Evolutionary conservation across 2,329 filamentous ascomycete genomes (phyloP).

Genomic region (Curvularia verruculosa): DNA sequence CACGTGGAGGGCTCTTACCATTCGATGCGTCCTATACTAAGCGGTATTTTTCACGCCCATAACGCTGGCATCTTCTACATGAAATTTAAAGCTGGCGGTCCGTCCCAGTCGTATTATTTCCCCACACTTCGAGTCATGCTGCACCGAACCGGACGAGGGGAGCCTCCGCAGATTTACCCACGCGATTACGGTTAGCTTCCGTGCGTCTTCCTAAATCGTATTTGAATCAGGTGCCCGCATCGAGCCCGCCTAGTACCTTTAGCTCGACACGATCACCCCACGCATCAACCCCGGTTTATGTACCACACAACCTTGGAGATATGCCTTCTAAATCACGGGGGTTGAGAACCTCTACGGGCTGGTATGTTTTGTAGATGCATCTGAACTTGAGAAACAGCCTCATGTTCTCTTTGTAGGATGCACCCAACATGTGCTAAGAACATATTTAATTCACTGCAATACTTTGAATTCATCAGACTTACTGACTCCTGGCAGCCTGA

Average conservation of each 20-base stretch:
- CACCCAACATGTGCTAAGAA: neutral
- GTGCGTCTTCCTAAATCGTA: slow-evolving; percentile 4
- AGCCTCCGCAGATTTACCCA: slow-evolving; percentile 5
- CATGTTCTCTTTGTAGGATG: neutral
- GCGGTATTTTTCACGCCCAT: neutral
- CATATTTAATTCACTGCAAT: neutral
- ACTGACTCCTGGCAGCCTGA: slow-evolving; percentile 40
- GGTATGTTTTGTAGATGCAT: slow-evolving; percentile 34
- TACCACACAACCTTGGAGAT: neutral
- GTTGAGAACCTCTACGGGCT: slow-evolving; percentile 53
- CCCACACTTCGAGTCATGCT: slow-evolving; percentile 7
- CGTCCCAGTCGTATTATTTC: neutral
- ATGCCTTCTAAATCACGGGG: slow-evolving; percentile 53
- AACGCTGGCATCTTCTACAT: slow-evolving; percentile 3
- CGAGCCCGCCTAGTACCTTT: slow-evolving; percentile 11
- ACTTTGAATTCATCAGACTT: neutral
- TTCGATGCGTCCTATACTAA: neutral
- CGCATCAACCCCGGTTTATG: slow-evolving; percentile 6
- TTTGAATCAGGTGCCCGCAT: slow-evolving; percentile 15
- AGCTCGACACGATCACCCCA: slow-evolving; percentile 13
- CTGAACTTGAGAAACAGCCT: neutral
- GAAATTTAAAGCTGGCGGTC: neutral
- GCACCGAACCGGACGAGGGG: neutral
- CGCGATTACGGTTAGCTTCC: slow-evolving; percentile 14
- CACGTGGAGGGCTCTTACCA: neutral